A percentile compares a stretch with the other conserved stretches of the same genome.
These are phyloP conservation scores for Fusarium circinatum DNA, from an alignment of 2,329 filamentous ascomycete species.

Conservation along the genomic window DNA sequence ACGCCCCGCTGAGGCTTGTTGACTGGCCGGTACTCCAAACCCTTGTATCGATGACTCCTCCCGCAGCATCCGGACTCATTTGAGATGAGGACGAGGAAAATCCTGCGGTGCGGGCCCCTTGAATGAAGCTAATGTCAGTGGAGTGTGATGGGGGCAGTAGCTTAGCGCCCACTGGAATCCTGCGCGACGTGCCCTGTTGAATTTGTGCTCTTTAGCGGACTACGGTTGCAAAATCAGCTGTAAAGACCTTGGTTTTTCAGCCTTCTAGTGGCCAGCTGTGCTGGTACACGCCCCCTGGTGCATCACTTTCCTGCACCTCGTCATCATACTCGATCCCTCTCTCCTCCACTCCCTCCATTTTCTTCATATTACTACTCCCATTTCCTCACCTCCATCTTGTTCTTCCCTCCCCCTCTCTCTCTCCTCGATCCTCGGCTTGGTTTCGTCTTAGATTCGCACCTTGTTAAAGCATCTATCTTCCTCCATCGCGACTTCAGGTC, in stretches of 20 bases:
- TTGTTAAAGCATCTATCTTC: constrained; percentile 32
- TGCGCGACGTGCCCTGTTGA: constrained; percentile 18
- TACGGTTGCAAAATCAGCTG: constrained; percentile 30
- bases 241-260: constrained; percentile 34
- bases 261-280: constrained; percentile 30
- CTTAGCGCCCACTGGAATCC: constrained; percentile 30
- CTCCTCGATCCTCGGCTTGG: constrained; percentile 38
- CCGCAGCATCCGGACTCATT: constrained; percentile 44
- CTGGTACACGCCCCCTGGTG: constrained; percentile 28
- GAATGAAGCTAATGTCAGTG: constrained; percentile 26
- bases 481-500: constrained; percentile 23
- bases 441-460: constrained; percentile 34
- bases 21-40: constrained; percentile 34
- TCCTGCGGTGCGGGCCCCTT: constrained; percentile 31
- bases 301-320: constrained; percentile 42
- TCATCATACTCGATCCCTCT: constrained; percentile 44
- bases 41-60: constrained; percentile 42
- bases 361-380: constrained; percentile 40
- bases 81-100: constrained; percentile 26
- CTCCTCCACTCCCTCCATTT: constrained; percentile 39
- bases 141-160: constrained; percentile 19
- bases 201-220: constrained; percentile 22
- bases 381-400: constrained; percentile 35
- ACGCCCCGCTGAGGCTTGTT: constrained; percentile 38
- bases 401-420: constrained; percentile 21